phyloP scores from a whole-genome alignment of 352 stramenopile genomes.

The Aphanomyces astaci region DNA sequence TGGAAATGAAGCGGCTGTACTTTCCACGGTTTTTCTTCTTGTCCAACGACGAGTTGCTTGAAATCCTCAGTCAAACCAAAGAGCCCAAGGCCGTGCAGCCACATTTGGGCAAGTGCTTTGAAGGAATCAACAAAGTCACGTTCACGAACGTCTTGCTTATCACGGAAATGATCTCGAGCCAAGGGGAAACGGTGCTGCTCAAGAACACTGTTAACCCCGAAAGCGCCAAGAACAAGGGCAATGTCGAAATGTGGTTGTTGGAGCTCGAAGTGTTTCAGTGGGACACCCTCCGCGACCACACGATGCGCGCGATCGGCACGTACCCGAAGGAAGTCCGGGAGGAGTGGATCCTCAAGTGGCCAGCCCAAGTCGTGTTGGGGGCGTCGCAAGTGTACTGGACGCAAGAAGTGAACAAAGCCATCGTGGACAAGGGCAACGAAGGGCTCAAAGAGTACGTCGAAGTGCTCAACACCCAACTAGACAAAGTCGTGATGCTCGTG shows the following conservation, averaged over 20 bases:
- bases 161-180: conserved; percentile 89
- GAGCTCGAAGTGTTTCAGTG: conserved; percentile 89
- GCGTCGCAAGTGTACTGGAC: conserved; percentile 93
- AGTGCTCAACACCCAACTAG: conserved; percentile 79
- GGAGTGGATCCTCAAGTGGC: conserved; percentile 90
- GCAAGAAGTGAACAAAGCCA: conserved; percentile 81
- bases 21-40: conserved; percentile 94
- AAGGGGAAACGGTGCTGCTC: conserved; percentile 87
- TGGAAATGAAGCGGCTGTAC: conserved; percentile 90
- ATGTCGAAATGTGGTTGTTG: conserved; percentile 92
- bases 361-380: conserved; percentile 89
- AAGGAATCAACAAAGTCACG: conserved; percentile 88
- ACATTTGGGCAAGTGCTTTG: conserved; percentile 85
- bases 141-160: conserved; percentile 89
- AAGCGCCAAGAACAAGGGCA: conserved; percentile 88
- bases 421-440: conserved; percentile 56
- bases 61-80: conserved; percentile 91
- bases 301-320: conserved; percentile 73
- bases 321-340: conserved; percentile 76
- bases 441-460: conserved; percentile 73
- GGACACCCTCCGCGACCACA: conserved; percentile 88
- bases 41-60: conserved; percentile 90
- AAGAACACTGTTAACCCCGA: conserved; percentile 83
- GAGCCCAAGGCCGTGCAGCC: conserved; percentile 88
- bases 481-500: conserved; percentile 88